Evolutionary conservation across 176 grass and related monocot species (phyloP), one percentile per base, ranked within the genome.

Genomic region (Juncus inflexus): DNA sequence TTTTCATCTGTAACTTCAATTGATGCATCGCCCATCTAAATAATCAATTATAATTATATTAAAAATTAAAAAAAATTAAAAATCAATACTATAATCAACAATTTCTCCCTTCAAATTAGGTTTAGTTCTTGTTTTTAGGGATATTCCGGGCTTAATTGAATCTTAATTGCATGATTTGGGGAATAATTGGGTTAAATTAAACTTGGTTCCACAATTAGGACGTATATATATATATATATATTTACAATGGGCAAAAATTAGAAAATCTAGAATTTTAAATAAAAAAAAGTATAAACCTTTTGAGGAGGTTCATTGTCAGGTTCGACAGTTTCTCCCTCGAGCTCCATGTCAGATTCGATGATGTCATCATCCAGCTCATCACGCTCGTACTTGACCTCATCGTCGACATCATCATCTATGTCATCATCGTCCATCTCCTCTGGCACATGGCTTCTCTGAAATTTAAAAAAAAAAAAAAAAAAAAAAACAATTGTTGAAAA

Each of bases 321-420:
- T 65, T 84, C 72, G 12, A 97, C 82, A 79, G 79, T 79, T 66
- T 96, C 92, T 10, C 75, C 77, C 58, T 97, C 88, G 15, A 97
- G 75, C 61, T 97, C 92, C 60, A 97, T 76, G 69, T 97, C 92
- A 60, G 92, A 97, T 51, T 97, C 92, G 63, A 86, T 67, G 61
- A 91, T 89, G 6, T 97, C 92, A 73, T 97, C 79, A 74, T 97
- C 92, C 43, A 87, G 85, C 51, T 97, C 92, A 60, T 97, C 79
- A 40, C 83, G 82, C 67, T 90, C 92, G 28, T 84, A 80, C 58
- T 85, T 84, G 50, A 71, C 39, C 67, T 75, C 76, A 11, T 78
- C 71, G 2, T 74, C 81, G 0, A 82, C 84, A 1, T 79, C 86
- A 12, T 76, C 55, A 35, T 85, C 90, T 2, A 66, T 6, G 4